phyloP scores from a whole-genome alignment of 192 early-diverging fungal genomes.

The Pilobolus umbonatus region DNA sequence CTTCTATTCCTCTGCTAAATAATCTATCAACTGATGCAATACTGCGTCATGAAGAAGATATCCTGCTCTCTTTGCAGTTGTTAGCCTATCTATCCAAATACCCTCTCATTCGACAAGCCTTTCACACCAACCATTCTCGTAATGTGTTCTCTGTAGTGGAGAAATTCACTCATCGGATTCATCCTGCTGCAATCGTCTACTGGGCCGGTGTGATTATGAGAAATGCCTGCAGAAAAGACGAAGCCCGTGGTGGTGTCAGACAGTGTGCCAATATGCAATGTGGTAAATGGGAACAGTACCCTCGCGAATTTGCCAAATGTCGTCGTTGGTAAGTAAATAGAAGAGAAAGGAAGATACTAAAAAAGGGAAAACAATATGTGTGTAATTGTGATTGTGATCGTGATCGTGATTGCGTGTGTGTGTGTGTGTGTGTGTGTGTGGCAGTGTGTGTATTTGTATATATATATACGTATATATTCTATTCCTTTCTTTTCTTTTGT shows the following conservation, averaged over 20 bases:
- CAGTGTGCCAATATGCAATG: conserved; percentile 78
- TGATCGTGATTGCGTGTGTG: no score
- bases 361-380: not conserved
- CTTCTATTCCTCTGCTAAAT: conserved; percentile 37
- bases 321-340: conserved; percentile 66
- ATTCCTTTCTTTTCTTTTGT: not conserved
- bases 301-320: conserved; percentile 82
- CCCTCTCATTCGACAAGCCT: conserved; percentile 66
- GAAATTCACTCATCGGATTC: conserved; percentile 64
- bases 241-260: conserved; percentile 61
- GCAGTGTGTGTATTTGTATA: no score
- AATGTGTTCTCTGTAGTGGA: conserved; percentile 80
- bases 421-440: no score
- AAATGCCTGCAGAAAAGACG: conserved; percentile 75
- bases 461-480: no score
- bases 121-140: conserved; percentile 43
- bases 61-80: conserved; percentile 77
- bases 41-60: conserved; percentile 76
- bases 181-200: conserved; percentile 60
- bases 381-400: no score
- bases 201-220: conserved; percentile 80
- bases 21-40: conserved; percentile 22
- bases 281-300: conserved; percentile 69
- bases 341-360: no score
- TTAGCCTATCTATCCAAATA: conserved; percentile 90